Conservation (phyloP, 208 protist genomes). For the Leishmania guyanensis region DNA sequence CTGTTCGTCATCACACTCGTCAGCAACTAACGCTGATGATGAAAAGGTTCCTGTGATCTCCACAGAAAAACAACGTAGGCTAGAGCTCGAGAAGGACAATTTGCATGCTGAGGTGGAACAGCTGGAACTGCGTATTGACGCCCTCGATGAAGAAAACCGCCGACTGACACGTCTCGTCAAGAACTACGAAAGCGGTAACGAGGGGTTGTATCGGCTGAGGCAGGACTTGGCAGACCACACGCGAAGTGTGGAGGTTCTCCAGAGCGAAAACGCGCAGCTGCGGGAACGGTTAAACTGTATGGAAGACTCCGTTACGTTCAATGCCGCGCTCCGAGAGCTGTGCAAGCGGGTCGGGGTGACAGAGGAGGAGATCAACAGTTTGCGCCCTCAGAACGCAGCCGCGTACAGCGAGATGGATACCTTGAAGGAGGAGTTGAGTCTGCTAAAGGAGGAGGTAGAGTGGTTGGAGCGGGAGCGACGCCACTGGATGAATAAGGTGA, state of each 20-base stretch:
- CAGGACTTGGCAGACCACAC: constrained; percentile 60
- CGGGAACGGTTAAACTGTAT: constrained; percentile 77
- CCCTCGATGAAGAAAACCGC: constrained; percentile 67
- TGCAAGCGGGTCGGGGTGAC: constrained; percentile 82
- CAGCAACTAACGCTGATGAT: background rate
- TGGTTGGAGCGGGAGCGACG: constrained; percentile 88
- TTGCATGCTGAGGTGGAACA: constrained; percentile 67
- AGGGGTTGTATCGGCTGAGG: constrained; percentile 69
- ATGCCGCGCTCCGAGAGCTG: constrained; percentile 77
- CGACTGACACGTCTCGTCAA: constrained; percentile 60
- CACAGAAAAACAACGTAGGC: constrained; percentile 28
- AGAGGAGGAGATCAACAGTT: constrained; percentile 84
- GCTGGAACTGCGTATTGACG: constrained; percentile 66
- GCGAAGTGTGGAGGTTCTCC: constrained; percentile 64
- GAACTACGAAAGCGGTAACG: constrained; percentile 77
- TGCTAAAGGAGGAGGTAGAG: constrained; percentile 87
- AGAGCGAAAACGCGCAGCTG: constrained; percentile 83
- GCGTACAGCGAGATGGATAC: constrained; percentile 84
- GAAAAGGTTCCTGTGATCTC: constrained; percentile 8
- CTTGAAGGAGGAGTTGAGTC: constrained; percentile 70
- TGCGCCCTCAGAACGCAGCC: constrained; percentile 57
- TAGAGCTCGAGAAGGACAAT: constrained; percentile 80
- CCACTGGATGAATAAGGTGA: constrained; percentile 92
- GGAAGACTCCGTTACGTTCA: constrained; percentile 88
- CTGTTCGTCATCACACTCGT: constrained; percentile 10